A percentile compares a stretch with the other conserved stretches of the same genome.
These are phyloP conservation scores for Aspergillus cavernicola DNA, from an alignment of 495 filamentous ascomycete genomes.

Conservation along the genomic window DNA sequence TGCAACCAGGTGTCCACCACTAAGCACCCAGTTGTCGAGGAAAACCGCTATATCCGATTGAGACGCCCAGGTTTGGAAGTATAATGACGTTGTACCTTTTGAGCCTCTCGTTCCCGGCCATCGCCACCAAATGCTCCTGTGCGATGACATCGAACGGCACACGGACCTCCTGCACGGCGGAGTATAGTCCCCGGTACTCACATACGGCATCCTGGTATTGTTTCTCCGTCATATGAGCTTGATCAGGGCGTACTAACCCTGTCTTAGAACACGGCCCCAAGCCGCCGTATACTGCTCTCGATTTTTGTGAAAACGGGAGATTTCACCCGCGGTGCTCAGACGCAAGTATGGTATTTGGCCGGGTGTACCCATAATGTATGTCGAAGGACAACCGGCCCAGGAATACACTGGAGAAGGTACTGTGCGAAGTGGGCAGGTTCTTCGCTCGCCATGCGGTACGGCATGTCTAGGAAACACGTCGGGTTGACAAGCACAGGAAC, in stretches of 20 bases:
- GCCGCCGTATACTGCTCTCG: background rate
- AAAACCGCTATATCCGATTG: background rate
- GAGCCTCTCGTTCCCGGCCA: background rate
- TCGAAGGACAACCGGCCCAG: background rate
- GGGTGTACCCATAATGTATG: background rate
- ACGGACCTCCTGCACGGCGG: background rate
- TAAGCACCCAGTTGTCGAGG: background rate
- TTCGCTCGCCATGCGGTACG: background rate
- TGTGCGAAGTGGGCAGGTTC: too few relatives aligned
- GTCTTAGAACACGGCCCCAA: background rate
- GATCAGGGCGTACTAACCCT: background rate
- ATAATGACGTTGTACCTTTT: background rate
- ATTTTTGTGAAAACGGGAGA: background rate
- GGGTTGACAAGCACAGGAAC: background rate
- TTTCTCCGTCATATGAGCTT: background rate
- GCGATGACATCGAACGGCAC: background rate
- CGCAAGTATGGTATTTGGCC: background rate
- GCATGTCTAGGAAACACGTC: background rate
- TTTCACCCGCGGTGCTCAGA: background rate
- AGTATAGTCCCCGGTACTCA: background rate
- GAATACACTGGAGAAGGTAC: background rate
- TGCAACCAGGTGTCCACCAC: background rate
- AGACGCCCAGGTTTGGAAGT: background rate
- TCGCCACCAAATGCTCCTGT: background rate
- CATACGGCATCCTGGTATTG: background rate